Base-by-base conservation (phyloP, 495 filamentous ascomycete genomes). In the Penicillium argentinense region DNA sequence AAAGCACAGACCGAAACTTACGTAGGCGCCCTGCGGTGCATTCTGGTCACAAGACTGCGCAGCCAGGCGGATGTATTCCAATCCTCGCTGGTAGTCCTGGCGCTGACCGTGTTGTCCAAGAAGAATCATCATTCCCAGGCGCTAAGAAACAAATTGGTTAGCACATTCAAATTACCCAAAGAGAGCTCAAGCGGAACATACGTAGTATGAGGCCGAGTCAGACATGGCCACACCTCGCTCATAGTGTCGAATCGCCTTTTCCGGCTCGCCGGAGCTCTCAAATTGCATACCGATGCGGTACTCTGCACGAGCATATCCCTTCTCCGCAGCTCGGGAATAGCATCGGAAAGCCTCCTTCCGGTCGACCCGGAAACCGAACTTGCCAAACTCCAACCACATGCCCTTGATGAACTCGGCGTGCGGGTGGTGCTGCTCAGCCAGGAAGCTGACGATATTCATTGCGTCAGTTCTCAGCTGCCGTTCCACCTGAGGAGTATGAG, bases 281-380 rank as follows among this genome's bases (percentile, higher is more conserved):
- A 89, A 97, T 40, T 96, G 90, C 93, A 97, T 97, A 41, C 93
- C 93, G 64, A 98, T 96, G 21, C 93, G 81, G 68, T 98, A 98
- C 62, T 97, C 89, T 26, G 95, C 91, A 45, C 93, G 77, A n/a
- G 88, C 85, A 73, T 87, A 95, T n/a, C 89, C 90, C 47, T 85
- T 84, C 46, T 95, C 85, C 34, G 90, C 87, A n/a, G 93, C 86
- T 50, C 86, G 75, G 39, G 80, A 81, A 68, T 96, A 98, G 56
- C 82, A 85, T 36, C 83, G 66, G 63, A 91, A 97, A 13, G 93
- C 93, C 67, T 96, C 92, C 56, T 91, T 91, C 68, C 95, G 96
- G 72, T 97, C 92, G 47, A 87, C 73, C 14, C 87, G 82, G 52
- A 81, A 81, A 16, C 88, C 89, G 65, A 96, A 97, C 65, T 97